These are phyloP conservation scores for Fomitiporia mediterranea DNA, from an alignment of 1,284 basidiomycete species.

Conservation along the genomic window DNA sequence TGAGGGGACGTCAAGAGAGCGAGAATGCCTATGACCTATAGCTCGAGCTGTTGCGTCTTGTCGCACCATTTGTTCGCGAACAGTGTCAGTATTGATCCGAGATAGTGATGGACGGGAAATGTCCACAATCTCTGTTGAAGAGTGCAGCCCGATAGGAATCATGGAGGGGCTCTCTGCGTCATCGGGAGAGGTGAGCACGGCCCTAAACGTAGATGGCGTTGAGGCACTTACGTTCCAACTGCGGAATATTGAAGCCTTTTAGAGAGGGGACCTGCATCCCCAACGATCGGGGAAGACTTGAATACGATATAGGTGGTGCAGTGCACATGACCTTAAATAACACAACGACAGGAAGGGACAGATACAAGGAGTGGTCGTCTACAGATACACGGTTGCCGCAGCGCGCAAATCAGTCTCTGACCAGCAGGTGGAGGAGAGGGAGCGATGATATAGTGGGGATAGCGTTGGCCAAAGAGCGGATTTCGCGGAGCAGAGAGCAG, in stretches of 20 bases:
- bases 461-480: neutral
- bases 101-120: neutral
- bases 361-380: neutral
- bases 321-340: neutral
- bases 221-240: neutral
- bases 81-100: conserved; percentile 6
- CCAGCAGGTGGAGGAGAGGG: neutral
- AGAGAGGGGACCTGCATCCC: neutral
- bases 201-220: neutral
- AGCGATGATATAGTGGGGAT: neutral
- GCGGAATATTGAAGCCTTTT: conserved; percentile 1
- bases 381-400: neutral
- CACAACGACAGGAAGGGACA: no score
- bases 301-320: neutral
- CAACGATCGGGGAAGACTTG: neutral
- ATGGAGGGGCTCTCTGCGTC: neutral
- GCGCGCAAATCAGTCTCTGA: neutral
- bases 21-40: conserved; percentile 3
- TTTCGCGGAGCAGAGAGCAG: neutral
- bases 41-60: neutral
- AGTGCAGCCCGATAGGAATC: neutral
- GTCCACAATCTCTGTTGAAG: neutral
- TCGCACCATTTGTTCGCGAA: neutral
- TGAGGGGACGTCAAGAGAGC: conserved; percentile 1
- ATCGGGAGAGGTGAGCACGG: neutral